These are phyloP conservation scores for Wickerhamomyces strasburgensis DNA, from an alignment of 805 yeast species.

Conservation along the genomic window DNA sequence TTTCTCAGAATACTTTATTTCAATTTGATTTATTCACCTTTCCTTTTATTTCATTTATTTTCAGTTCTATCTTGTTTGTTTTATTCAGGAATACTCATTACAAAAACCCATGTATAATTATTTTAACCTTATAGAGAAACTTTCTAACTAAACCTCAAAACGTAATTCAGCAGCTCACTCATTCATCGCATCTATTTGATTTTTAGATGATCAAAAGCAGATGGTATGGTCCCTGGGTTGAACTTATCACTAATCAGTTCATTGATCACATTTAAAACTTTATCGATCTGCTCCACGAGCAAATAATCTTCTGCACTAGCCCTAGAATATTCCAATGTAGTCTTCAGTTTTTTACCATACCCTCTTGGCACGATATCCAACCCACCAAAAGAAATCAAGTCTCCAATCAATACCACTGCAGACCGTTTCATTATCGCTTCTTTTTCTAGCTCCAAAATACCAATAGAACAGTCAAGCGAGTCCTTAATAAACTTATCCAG, in stretches of 20 bases:
- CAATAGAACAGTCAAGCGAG: conserved; percentile 71
- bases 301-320: conserved; percentile 52
- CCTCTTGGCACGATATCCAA: conserved; percentile 45
- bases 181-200: not conserved
- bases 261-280: conserved; percentile 28
- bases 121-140: conserved; percentile 2
- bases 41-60: not conserved
- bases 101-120: not conserved
- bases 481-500: conserved; percentile 44
- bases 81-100: no score
- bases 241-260: conserved; percentile 17
- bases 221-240: conserved; percentile 1
- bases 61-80: not conserved
- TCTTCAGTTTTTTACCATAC: conserved; percentile 39
- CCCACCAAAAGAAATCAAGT: conserved; percentile 46
- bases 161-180: no score
- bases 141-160: no score
- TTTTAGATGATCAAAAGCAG: conserved; percentile 2
- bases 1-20: not conserved
- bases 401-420: conserved; percentile 65
- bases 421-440: conserved; percentile 58
- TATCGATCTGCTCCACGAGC: conserved; percentile 53
- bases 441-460: conserved; percentile 62
- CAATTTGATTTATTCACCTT: not conserved
- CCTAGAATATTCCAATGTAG: conserved; percentile 37